These are phyloP conservation scores for Crithidia brevicula DNA, from an alignment of 208 protist species.

Conservation along the genomic window DNA sequence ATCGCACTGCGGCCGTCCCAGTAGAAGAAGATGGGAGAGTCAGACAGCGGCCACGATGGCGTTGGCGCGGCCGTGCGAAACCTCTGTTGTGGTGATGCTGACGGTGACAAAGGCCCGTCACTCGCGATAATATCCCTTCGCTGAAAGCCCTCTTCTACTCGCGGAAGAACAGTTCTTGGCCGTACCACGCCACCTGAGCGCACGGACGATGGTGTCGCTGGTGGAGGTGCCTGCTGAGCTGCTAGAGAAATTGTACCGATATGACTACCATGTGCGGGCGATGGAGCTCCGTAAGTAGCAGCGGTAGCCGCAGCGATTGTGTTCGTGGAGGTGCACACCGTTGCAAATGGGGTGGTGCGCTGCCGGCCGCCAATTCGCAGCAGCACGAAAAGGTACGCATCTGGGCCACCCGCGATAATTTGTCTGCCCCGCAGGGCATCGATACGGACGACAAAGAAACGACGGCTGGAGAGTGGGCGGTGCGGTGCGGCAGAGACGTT, in stretches of 20 bases:
- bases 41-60: neutral
- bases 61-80: neutral
- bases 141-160: neutral
- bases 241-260: neutral
- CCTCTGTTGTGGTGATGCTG: neutral
- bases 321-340: neutral
- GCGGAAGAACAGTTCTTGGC: neutral
- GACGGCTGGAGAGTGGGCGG: neutral
- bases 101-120: neutral
- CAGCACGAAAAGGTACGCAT: constrained; percentile 1
- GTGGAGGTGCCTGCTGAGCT: no score
- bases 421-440: neutral
- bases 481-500: neutral
- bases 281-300: neutral
- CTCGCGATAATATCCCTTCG: neutral
- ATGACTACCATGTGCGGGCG: neutral
- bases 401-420: neutral
- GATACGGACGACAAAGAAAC: neutral
- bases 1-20: constrained; percentile 19
- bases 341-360: neutral
- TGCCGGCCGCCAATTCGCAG: neutral
- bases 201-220: neutral
- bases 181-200: no score
- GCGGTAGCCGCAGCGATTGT: neutral
- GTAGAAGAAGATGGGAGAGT: neutral